A percentile compares a stretch with the other conserved stretches of the same genome.
phyloP scores from a whole-genome alignment of 495 filamentous ascomycete species.

The Xylaria sp. region DNA sequence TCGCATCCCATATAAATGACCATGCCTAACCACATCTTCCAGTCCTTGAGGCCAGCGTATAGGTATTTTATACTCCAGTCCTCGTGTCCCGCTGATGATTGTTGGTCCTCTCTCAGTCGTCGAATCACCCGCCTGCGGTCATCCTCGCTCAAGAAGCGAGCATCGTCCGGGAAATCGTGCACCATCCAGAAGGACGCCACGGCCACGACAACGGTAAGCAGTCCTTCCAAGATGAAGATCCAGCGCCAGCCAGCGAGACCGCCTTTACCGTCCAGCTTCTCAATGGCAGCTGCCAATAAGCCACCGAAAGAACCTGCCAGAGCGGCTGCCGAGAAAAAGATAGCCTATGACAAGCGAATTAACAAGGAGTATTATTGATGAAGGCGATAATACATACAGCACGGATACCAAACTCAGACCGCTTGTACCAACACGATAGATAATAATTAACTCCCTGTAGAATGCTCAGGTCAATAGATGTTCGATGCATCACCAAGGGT shows the following conservation, averaged over 20 bases:
- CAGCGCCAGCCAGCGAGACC: constrained; percentile 77
- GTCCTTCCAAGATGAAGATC: constrained; percentile 85
- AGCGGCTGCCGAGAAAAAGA: constrained; percentile 91
- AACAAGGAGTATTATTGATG: background rate
- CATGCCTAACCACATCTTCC: constrained; percentile 84
- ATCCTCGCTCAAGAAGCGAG: constrained; percentile 72
- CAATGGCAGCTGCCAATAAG: constrained; percentile 79
- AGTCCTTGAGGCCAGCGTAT: constrained; percentile 78
- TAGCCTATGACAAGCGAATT: constrained; percentile 55
- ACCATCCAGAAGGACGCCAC: constrained; percentile 83
- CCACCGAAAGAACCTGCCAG: constrained; percentile 87
- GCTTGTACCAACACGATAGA: constrained; percentile 85
- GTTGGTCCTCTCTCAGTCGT: constrained; percentile 76
- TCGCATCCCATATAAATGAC: constrained; percentile 79
- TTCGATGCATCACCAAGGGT: background rate
- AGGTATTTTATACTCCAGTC: constrained; percentile 78
- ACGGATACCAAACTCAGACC: constrained; percentile 75
- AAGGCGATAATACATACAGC: constrained; percentile 34
- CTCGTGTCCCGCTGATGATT: constrained; percentile 80
- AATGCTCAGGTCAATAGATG: background rate
- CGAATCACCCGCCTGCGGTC: constrained; percentile 79
- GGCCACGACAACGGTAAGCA: constrained; percentile 77
- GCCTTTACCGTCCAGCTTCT: constrained; percentile 73
- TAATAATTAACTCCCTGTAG: constrained; percentile 76
- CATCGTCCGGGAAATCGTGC: constrained; percentile 86